Base-by-base conservation (phyloP, 2,329 filamentous ascomycete species). In the Claviceps fusiformis region DNA sequence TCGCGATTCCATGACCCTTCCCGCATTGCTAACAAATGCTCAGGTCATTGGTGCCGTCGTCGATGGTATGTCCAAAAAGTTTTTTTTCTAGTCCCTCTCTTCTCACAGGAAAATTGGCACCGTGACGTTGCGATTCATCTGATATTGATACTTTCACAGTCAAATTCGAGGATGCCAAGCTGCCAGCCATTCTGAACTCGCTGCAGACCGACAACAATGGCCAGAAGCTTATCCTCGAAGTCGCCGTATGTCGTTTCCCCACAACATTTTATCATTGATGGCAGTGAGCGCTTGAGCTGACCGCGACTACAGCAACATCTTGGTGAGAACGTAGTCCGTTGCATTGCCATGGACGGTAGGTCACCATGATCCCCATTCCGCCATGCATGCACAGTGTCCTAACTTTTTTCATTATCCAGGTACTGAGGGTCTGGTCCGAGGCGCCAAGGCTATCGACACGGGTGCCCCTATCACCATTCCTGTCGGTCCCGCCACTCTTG, bases 271-370 rank as follows among this genome's bases (percentile, higher is more conserved):
- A 55, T 24, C 24, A 53, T 46, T 56, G 37, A 48, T 44, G 54
- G 11, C 7, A 7, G 44, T n/a, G 57, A 56, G 37, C 48, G 27
- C 27, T 33, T 45, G 45, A 37, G 59, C 68, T 79, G 63, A 81
- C 71, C 63, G 61, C 44, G 59, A 15, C 53, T 47, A 58, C 64
- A 96, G 90, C 93, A 98, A 96, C 93, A 97, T 85, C 79, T 98
- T 76, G 93, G 93, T 80, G 89, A 98, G 82, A 95, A 89, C 81
- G 89, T 96, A 72, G 93, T 98, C 75, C 86, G 93, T 76, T 95
- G 89, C 77, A 98, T 98, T 95, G 93, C 93, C 78, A 98, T 98
- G 93, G 93, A 98, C 78, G 93, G 92, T 95, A 85, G 75, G 83
- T 73, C 56, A 54, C 55, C 39, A 54, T 55, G 44, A 27, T 39